Conservation (phyloP, 129 eudicot species). For the Heracleum sosnowskyi region DNA sequence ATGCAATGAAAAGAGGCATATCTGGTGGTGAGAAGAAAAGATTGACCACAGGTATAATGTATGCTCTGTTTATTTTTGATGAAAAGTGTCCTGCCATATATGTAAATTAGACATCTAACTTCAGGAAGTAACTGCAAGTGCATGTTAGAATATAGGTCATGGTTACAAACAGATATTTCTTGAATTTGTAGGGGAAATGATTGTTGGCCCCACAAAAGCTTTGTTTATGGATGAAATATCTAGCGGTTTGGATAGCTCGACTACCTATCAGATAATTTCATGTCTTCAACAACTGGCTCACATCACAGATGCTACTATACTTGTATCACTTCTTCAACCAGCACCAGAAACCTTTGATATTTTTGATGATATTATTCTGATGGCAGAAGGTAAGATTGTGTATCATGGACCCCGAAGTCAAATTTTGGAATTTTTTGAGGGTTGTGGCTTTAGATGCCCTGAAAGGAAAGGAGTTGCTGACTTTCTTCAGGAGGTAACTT, state of each 20-base stretch:
- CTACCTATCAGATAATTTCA: slow-evolving; percentile 23
- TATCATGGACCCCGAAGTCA: slow-evolving; percentile 24
- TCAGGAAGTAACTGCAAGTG: not conserved
- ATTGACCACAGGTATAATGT: not conserved
- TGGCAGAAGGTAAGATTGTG: slow-evolving; percentile 28
- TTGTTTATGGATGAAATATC: slow-evolving; percentile 40
- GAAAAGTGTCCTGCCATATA: not conserved
- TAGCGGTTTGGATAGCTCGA: slow-evolving; percentile 32
- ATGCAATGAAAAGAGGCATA: slow-evolving; percentile 23
- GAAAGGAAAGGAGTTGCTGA: slow-evolving; percentile 27
- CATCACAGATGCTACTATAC: slow-evolving; percentile 22
- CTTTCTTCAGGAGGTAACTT: slow-evolving; percentile 28
- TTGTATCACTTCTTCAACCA: slow-evolving; percentile 29
- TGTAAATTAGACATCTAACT: not conserved
- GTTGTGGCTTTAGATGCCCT: slow-evolving; percentile 25
- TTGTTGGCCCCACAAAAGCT: slow-evolving; percentile 26
- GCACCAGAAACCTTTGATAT: slow-evolving; percentile 28
- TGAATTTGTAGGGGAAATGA: slow-evolving; percentile 28
- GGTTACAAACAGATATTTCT: too few species aligned
- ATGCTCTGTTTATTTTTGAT: not conserved
- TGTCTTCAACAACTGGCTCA: slow-evolving; percentile 20
- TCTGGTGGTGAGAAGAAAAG: slow-evolving; percentile 7
- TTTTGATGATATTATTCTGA: slow-evolving; percentile 23
- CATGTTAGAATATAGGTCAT: not conserved
- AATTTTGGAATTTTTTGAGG: slow-evolving; percentile 20